Base-by-base conservation (phyloP, 106 monocot genomes). In the Acorus gramineus region DNA sequence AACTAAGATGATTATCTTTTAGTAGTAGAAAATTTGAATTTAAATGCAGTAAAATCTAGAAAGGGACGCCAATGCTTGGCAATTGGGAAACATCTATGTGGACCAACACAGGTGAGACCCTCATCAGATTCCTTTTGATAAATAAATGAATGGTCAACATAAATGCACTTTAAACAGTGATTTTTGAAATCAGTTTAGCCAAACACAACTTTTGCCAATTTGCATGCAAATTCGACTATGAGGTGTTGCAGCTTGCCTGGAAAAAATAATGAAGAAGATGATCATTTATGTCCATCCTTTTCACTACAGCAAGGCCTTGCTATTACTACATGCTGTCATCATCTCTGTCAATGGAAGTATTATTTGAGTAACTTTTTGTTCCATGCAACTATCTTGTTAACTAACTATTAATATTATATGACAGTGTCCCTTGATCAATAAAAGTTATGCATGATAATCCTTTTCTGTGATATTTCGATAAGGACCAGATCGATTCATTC, bases 301-400 rank as follows among this genome's bases (percentile, higher is more conserved):
- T 61, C 42, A 62, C 55, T 88, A 11, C 64, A n/a, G n/a, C n/a
- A 79, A 67, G 96, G 96, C 61, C 81, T 98, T 54, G 91, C 91
- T 50, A 60, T 98, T 53, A 88, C 96, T 49, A 98, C 96, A 57
- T n/a, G n/a, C 91, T 98, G 96, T 57, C 96, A 98, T 68, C 96
- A 98, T 85, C 91, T 98, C 57, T 98, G 96, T 73, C 91, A 88
- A 64, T 98, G 96, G 96, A 78, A 98, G 12, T 80, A 83, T 71
- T 98, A 98, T 70, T 71, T 73, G 69, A 87, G 94, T 90, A 84
- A 71, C 64, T 73, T 64, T 9, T 49, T 73, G 28, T 9, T 5
- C 44, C 11, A 14, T 48, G 55, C 7, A 5, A 2, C 48, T 48
- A 52, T 57, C 46, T 60, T 52, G 28, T 28, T 28, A 28, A 28